phyloP scores from a whole-genome alignment of 768 basidiomycete genomes.

The Cyclocybe aegerita region DNA sequence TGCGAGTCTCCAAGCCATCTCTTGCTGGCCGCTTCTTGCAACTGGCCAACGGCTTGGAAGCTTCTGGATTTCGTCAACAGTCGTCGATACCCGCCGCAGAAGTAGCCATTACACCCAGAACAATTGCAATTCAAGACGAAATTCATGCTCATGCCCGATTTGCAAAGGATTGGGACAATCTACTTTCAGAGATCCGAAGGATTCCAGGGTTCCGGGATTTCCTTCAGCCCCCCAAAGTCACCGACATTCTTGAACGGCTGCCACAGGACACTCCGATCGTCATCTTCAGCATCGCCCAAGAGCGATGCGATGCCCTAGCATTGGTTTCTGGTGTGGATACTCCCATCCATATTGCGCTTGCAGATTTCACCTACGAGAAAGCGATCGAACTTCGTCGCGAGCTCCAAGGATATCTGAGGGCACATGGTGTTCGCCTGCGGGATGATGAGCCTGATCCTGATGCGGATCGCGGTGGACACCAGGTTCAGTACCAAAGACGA shows the following conservation, averaged over 20 bases:
- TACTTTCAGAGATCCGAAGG: slow-evolving; percentile 6
- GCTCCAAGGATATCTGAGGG: neutral
- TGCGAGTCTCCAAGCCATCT: neutral
- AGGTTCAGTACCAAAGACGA: neutral
- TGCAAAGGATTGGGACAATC: slow-evolving; percentile 11
- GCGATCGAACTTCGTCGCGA: slow-evolving; percentile 3
- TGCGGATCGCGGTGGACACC: neutral
- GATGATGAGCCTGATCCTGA: neutral
- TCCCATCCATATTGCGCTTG: slow-evolving; percentile 8
- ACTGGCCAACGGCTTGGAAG: slow-evolving; percentile 4
- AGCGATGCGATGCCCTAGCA: slow-evolving; percentile 11
- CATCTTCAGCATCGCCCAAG: slow-evolving; percentile 6
- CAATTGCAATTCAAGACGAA: slow-evolving; percentile 4
- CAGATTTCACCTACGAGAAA: slow-evolving; percentile 6
- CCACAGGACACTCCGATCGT: slow-evolving; percentile 7
- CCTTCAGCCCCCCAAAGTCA: slow-evolving; percentile 8
- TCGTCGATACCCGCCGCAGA: neutral
- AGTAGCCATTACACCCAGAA: neutral
- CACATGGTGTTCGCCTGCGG: slow-evolving; percentile 10
- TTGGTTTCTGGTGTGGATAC: slow-evolving; percentile 1
- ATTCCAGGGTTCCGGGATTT: slow-evolving; percentile 15
- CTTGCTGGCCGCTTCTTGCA: slow-evolving; percentile 1
- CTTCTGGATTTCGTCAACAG: neutral
- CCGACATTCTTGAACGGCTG: neutral
- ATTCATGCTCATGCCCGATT: slow-evolving; percentile 4